phyloP scores from a whole-genome alignment of 176 grass and related monocot genomes.

The Miscanthus lutarioriparius region DNA sequence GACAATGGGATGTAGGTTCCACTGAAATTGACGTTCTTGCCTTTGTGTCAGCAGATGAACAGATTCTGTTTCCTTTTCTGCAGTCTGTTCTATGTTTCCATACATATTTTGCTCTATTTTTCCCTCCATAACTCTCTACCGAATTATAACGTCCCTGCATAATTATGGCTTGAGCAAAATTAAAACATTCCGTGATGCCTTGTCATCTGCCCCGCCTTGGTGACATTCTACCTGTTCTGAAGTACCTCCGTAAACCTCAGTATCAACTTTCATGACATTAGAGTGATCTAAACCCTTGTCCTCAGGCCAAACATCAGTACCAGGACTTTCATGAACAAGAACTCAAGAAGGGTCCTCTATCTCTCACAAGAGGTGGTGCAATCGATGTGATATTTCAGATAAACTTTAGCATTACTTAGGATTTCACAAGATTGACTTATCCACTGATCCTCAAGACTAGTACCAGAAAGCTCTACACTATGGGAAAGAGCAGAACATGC shows the following conservation, averaged over 20 bases:
- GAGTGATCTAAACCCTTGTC: slow-evolving; percentile 3
- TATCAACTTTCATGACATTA: slow-evolving; percentile 21
- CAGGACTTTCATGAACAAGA: background rate
- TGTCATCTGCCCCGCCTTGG: background rate
- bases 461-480: slow-evolving; percentile 15
- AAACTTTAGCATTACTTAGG: background rate
- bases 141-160: slow-evolving; percentile 7
- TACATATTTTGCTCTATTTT: slow-evolving; percentile 16
- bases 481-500: background rate
- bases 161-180: slow-evolving; percentile 14
- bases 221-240: slow-evolving; percentile 19
- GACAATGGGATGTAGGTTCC: slow-evolving; percentile 16
- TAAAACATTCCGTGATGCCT: slow-evolving; percentile 13
- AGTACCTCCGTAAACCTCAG: background rate
- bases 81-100: slow-evolving; percentile 3
- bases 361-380: background rate
- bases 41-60: background rate
- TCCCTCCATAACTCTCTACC: background rate
- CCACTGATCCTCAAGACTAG: background rate
- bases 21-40: background rate
- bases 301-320: slow-evolving; percentile 30
- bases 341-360: background rate
- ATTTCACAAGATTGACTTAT: slow-evolving; percentile 2
- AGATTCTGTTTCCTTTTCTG: background rate
- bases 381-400: background rate